Conservation (phyloP, 768 basidiomycete genomes). For the Boletus rubropictus region DNA sequence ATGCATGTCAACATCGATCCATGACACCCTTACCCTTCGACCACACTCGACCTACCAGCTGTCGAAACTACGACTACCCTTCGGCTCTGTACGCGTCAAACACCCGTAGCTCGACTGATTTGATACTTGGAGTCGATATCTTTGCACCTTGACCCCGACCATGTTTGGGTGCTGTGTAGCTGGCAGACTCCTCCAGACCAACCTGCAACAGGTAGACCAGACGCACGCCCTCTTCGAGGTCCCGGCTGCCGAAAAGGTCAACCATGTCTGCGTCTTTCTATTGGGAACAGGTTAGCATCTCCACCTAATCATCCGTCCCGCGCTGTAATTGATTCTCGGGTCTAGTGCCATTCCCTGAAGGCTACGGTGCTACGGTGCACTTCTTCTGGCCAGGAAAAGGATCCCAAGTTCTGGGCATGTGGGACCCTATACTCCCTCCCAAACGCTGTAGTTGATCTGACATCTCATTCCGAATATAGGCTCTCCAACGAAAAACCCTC, state of each 20-base stretch:
- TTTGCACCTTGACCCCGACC: neutral
- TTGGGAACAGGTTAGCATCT: conserved; percentile 60
- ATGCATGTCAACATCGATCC: conserved; percentile 5
- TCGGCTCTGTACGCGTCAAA: neutral
- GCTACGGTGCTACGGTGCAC: conserved; percentile 80
- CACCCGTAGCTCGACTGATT: neutral
- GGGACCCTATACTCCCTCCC: conserved; percentile 22
- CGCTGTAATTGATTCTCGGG: neutral
- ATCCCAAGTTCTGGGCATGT: conserved; percentile 84
- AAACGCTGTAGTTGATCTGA: neutral
- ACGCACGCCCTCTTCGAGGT: conserved; percentile 80
- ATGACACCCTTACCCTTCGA: conserved; percentile 11
- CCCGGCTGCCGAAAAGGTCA: conserved; percentile 62
- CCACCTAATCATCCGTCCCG: neutral
- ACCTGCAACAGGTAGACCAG: conserved; percentile 75
- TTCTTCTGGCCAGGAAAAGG: conserved; percentile 85
- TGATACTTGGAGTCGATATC: neutral
- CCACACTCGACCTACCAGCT: neutral
- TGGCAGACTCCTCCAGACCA: conserved; percentile 72
- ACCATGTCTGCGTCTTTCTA: conserved; percentile 82
- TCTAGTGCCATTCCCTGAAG: conserved; percentile 73
- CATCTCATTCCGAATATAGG: conserved; percentile 36
- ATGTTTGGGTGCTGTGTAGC: conserved; percentile 84
- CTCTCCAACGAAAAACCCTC: conserved; percentile 87
- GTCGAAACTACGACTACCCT: neutral